phyloP scores from a whole-genome alignment of 148 eudicot species.

The Arctostaphylos glauca region DNA sequence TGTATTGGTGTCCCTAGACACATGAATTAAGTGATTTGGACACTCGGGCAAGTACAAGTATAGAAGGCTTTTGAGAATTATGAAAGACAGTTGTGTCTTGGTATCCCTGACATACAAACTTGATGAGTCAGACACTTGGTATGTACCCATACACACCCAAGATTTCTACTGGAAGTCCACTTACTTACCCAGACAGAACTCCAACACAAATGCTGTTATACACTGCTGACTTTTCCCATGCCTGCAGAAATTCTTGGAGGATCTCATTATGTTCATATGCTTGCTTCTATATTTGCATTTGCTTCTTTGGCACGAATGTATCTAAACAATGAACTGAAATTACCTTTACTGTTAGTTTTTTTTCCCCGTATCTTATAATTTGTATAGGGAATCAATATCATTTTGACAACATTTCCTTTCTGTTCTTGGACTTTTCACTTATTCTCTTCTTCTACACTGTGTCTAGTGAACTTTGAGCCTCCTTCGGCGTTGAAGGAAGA shows the following conservation, averaged over 20 bases:
- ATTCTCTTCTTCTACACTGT: not conserved
- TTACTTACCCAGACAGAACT: not conserved
- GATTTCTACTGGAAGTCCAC: not conserved
- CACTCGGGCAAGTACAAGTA: not conserved
- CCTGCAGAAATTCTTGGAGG: not conserved
- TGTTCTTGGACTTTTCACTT: not conserved
- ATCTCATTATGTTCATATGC: not conserved
- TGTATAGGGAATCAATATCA: not conserved
- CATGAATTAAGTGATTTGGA: not conserved
- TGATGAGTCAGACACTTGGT: not conserved
- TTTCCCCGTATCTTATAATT: not conserved
- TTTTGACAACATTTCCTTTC: not conserved
- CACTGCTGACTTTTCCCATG: not conserved
- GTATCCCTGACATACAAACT: not conserved
- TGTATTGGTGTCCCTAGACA: not conserved
- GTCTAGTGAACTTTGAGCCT: slow-evolving; percentile 19
- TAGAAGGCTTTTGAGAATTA: not conserved
- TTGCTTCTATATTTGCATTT: not conserved
- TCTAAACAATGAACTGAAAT: no score
- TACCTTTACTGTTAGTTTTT: no score
- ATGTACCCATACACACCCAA: not conserved
- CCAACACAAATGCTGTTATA: not conserved
- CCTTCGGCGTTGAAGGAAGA: slow-evolving; percentile 52
- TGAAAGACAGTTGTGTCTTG: not conserved
- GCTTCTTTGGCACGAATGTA: no score